Base-by-base conservation (phyloP, 2,329 filamentous ascomycete species). In the Talaromyces sp. region DNA sequence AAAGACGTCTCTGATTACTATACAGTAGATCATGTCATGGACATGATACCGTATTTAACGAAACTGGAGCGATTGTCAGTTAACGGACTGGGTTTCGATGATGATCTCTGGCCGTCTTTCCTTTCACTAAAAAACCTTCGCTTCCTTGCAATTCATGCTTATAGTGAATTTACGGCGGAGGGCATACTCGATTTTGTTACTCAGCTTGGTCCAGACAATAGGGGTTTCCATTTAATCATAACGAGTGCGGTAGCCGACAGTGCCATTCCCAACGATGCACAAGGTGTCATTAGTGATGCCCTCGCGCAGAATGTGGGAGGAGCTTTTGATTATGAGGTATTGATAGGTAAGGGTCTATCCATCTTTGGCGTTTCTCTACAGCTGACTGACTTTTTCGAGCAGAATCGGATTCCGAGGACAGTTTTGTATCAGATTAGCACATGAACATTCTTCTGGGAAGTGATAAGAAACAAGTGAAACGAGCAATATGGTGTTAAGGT, bases 1-100 rank as follows among this genome's bases (percentile, higher is more conserved):
- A 73, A 72, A 58, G 71, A 73, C 40, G 70, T 76, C 37, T 74
- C 73, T 3, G 71, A 73, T 31, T 68, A 68, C 40, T 75, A 76
- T 63, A 67, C 69, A 6, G 66, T 67, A 50, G 68, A 70, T 14
- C 70, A 76, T 59, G 67, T 75, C 54, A 67, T 69, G 25, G 54
- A 66, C 7, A 62, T 77, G 7, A 69, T 69, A 2, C 63, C 70
- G 18, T 68, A 57, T 33, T 69, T 77, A 21, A 70, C 72, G 5
- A 63, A 68, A 28, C 66, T 77, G 8, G 72, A 74, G 60, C 67
- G 69, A 25, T 69, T 77, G 16, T 74, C 69, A 68, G 71, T 74
- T 6, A 70, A 69, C 57, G 74, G 74, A 6, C 65, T 69, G 16
- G 66, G 66, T 23, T 71, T 75, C n/a, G 67, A 70, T 23, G 69